Percentiles rank a stretch among this genome's conserved stretches.
These are phyloP conservation scores for Zygoascus biomembranicola DNA, from an alignment of 805 yeast genomes.

Conservation along the genomic window DNA sequence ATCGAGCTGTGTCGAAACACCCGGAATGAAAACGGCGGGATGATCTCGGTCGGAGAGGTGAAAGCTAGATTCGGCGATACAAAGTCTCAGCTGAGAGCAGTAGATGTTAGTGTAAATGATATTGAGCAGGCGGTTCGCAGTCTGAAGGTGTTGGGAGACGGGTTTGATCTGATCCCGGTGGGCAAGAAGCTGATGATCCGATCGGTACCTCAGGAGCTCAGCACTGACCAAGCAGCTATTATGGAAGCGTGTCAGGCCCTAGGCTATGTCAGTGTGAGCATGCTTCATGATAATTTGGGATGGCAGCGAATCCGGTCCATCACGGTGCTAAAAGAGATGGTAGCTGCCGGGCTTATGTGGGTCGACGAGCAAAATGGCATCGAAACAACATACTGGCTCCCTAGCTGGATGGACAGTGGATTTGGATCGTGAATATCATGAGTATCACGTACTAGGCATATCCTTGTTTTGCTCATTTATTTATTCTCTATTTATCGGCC, in stretches of 20 bases:
- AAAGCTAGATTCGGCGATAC: conserved; percentile 28
- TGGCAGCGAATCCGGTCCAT: conserved; percentile 64
- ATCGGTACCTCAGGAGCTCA: conserved; percentile 54
- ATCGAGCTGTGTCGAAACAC: conserved; percentile 71
- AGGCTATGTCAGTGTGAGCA: conserved; percentile 60
- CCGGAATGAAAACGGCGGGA: conserved; percentile 71
- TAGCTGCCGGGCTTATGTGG: conserved; percentile 79
- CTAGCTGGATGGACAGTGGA: conserved; percentile 20
- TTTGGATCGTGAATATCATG: neutral
- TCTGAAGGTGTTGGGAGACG: conserved; percentile 56
- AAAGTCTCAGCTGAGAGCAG: conserved; percentile 19
- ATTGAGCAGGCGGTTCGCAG: conserved; percentile 37
- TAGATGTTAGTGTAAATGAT: conserved; percentile 39
- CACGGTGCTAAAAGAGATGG: conserved; percentile 67
- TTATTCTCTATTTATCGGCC: neutral
- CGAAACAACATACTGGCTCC: conserved; percentile 32
- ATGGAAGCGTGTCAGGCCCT: conserved; percentile 68
- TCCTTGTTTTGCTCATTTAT: neutral
- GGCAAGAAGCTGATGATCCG: conserved; percentile 47
- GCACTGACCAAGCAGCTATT: conserved; percentile 60
- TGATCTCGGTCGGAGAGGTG: conserved; percentile 54
- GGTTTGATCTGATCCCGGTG: conserved; percentile 54
- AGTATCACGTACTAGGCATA: neutral
- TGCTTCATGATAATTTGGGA: conserved; percentile 62
- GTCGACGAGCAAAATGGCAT: conserved; percentile 41